Base-by-base conservation (phyloP, 768 basidiomycete species). In the Panellus pusillus region DNA sequence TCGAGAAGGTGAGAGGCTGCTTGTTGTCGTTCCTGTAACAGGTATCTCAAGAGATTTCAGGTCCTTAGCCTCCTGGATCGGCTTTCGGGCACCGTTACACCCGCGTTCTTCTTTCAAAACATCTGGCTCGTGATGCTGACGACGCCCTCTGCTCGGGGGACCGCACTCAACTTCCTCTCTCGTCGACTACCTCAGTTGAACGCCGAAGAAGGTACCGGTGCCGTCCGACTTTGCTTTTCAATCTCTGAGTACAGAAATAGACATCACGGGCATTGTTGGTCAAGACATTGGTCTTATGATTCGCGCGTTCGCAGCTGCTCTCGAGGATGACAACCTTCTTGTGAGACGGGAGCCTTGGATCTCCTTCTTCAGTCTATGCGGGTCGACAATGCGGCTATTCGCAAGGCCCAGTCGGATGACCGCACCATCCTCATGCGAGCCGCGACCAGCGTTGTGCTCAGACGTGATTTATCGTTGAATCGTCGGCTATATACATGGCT, bases 51-150 rank as follows among this genome's bases (percentile, higher is more conserved):
- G 14, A 35, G 8, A 9, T 41, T 28, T 19, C 61, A 93, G 91
- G 92, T 96, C 31, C 68, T 98, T 29, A 74, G 74, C 44, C 70
- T 99, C 14, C 76, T 98, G 49, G 91, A 94, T 68, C 79, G 82
- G 31, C 70, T 98, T 1, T 91, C 94, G 2, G 86, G 83, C 41
- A 87, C 91, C 0, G 88, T 98, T 15, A 87, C 91, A 3, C 83
- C 83, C 0, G 80, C 90, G 0, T 96, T 97, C 74, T 98, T 98
- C 76, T 82, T 96, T 65, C 94, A 98, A 69, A 98, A 94, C 58
- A 77, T 98, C 32, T 98, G 95, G 90, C 78, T 98, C 29, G 81
- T 91, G 44, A 90, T 98, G 82, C 76, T 98, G 49, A 97, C 95
- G 0, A 87, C 90, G 12, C 88, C 94, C 0, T 79, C 86, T 19